Evolutionary conservation across 2,329 filamentous ascomycete species (phyloP).

Genomic region (Stagonosporopsis vannaccii): DNA sequence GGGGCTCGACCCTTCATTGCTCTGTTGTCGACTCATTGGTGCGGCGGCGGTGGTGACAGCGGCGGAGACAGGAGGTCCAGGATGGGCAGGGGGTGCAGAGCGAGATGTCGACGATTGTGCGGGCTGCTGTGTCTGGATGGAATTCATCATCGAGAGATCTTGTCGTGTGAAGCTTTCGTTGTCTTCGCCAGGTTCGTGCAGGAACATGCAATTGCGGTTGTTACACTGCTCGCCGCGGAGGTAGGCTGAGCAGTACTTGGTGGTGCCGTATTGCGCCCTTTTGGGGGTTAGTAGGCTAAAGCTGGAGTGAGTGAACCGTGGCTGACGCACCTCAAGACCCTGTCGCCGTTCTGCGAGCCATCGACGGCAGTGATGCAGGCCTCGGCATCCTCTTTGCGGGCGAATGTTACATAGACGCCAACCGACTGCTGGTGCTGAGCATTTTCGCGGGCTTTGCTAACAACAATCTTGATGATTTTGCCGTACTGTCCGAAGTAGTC

Average conservation of each 20-base stretch:
- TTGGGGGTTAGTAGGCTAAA: conserved; percentile 23
- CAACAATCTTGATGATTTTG: conserved; percentile 97
- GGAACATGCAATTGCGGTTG: conserved; percentile 96
- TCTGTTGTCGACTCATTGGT: conserved; percentile 76
- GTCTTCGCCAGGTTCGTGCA: conserved; percentile 98
- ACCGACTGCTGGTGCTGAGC: conserved; percentile 78
- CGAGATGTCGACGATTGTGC: conserved; percentile 63
- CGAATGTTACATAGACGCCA: conserved; percentile 98
- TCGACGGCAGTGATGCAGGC: conserved; percentile 92
- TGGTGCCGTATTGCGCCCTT: conserved; percentile 82
- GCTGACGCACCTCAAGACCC: conserved; percentile 72
- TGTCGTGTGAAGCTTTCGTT: conserved; percentile 96
- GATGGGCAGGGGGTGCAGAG: conserved; percentile 60
- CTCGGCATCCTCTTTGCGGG: conserved; percentile 86
- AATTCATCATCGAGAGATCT: conserved; percentile 94
- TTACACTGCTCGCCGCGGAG: conserved; percentile 92
- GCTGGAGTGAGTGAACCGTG: not conserved
- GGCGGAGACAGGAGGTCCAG: conserved; percentile 60
- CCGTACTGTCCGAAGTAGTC: conserved; percentile 99
- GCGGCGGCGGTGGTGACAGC: conserved; percentile 46
- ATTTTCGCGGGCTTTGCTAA: conserved; percentile 89
- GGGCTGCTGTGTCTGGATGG: conserved; percentile 78
- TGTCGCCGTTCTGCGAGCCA: conserved; percentile 88
- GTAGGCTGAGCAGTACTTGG: conserved; percentile 98
- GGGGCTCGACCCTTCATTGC: conserved; percentile 73